phyloP scores from a whole-genome alignment of 1,284 basidiomycete genomes.

The Apiotrichum sp. region DNA sequence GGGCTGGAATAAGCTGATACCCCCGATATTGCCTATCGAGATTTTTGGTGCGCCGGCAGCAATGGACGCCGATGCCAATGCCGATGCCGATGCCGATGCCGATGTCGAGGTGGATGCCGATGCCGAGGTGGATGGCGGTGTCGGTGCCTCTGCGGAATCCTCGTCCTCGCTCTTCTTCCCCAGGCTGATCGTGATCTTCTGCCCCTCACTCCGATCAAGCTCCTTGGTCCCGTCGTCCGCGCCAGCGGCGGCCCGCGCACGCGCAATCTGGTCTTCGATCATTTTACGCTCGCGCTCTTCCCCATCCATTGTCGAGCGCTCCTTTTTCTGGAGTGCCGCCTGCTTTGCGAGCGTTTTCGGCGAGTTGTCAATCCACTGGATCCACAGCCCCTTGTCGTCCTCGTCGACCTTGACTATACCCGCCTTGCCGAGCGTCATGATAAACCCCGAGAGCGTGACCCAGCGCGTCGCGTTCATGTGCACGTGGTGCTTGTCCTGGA shows the following conservation, averaged over 20 bases:
- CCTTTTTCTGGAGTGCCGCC: slow-evolving; percentile 86
- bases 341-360: slow-evolving; percentile 88
- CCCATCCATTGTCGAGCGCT: slow-evolving; percentile 82
- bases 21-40: slow-evolving; percentile 7
- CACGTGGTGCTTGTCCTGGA: slow-evolving; percentile 85
- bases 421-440: slow-evolving; percentile 79
- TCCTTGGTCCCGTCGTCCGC: slow-evolving; percentile 49
- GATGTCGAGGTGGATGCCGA: neutral
- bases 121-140: slow-evolving; percentile 1
- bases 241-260: slow-evolving; percentile 53
- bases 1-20: neutral
- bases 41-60: slow-evolving; percentile 9
- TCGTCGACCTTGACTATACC: slow-evolving; percentile 92
- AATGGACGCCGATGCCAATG: neutral
- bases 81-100: too few relatives aligned
- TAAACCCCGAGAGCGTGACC: slow-evolving; percentile 93
- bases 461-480: slow-evolving; percentile 99
- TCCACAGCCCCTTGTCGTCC: slow-evolving; percentile 95
- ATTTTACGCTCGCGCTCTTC: slow-evolving; percentile 87
- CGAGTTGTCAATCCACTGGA: slow-evolving; percentile 94
- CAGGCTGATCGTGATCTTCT: slow-evolving; percentile 45
- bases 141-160: neutral
- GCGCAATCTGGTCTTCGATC: slow-evolving; percentile 89
- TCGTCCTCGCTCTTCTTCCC: slow-evolving; percentile 29
- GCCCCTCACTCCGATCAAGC: slow-evolving; percentile 59